A percentile compares a stretch with the other conserved stretches of the same genome.
Conservation (phyloP, 2,329 filamentous ascomycete species). For the Penicillium sp. region DNA sequence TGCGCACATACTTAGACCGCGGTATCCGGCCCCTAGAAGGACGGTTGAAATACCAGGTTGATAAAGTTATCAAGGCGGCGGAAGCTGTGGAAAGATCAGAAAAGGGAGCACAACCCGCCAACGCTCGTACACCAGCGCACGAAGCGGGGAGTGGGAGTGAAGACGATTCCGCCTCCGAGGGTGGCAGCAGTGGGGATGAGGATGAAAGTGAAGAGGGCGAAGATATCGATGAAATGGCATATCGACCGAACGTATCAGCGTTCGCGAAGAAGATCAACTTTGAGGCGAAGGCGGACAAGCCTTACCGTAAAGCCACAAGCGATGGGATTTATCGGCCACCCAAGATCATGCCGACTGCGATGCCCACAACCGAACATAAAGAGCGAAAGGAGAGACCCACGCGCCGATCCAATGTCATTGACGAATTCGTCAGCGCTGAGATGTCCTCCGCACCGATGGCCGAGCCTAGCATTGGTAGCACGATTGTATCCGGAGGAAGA, state of each 20-base stretch:
- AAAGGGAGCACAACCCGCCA: constrained; percentile 29
- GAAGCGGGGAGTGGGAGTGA: constrained; percentile 35
- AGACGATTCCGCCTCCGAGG: constrained; percentile 32
- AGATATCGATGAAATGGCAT: constrained; percentile 64
- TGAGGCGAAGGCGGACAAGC: constrained; percentile 33
- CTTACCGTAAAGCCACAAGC: constrained; percentile 35
- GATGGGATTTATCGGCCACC: constrained; percentile 88
- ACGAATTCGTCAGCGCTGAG: constrained; percentile 89
- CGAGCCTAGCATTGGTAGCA: constrained; percentile 89
- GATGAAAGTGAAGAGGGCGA: constrained; percentile 29
- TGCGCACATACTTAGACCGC: constrained; percentile 91
- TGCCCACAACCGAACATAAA: constrained; percentile 68
- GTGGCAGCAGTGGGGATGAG: constrained; percentile 32
- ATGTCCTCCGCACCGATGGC: constrained; percentile 80
- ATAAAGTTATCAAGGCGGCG: constrained; percentile 87
- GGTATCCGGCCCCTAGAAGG: constrained; percentile 89
- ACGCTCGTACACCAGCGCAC: constrained; percentile 37
- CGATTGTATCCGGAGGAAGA: constrained; percentile 78
- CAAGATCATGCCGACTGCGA: constrained; percentile 81
- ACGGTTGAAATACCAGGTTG: constrained; percentile 91
- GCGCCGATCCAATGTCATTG: constrained; percentile 80
- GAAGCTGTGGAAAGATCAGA: constrained; percentile 55
- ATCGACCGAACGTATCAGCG: constrained; percentile 63
- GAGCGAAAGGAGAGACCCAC: constrained; percentile 67
- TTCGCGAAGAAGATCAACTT: constrained; percentile 48